Percentiles rank a stretch among this genome's conserved stretches.
phyloP scores from a whole-genome alignment of 1,284 basidiomycete genomes.

The Pulveroboletus sp. region DNA sequence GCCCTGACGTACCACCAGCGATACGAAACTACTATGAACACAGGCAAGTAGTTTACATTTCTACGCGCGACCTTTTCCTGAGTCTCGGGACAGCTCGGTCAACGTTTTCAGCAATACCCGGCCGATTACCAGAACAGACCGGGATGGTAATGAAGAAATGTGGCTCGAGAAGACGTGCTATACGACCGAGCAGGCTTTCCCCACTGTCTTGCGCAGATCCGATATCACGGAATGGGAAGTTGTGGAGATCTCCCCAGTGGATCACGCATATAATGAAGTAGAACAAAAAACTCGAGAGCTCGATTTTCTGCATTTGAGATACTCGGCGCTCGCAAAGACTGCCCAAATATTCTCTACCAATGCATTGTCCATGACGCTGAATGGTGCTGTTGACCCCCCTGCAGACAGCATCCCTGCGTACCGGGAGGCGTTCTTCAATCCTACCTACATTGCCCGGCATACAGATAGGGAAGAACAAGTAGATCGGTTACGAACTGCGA shows the following conservation, averaged over 20 bases:
- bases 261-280: constrained; percentile 82
- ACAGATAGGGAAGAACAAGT: constrained; percentile 73
- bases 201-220: constrained; percentile 87
- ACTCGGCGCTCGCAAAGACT: constrained; percentile 77
- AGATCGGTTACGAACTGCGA: constrained; percentile 68
- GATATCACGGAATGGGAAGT: constrained; percentile 80
- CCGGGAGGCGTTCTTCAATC: constrained; percentile 74
- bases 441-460: constrained; percentile 68
- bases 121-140: constrained; percentile 60
- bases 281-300: constrained; percentile 79
- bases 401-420: constrained; percentile 80
- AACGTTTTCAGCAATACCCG: constrained; percentile 81
- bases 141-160: constrained; percentile 67
- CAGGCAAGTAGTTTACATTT: constrained; percentile 47
- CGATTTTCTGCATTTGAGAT: constrained; percentile 67
- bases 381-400: constrained; percentile 81
- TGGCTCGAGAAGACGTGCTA: constrained; percentile 91
- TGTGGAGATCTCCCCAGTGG: constrained; percentile 84
- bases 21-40: constrained; percentile 89
- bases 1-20: constrained; percentile 79
- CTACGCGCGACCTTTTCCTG: background rate
- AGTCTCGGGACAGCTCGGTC: constrained; percentile 57
- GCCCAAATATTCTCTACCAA: constrained; percentile 76
- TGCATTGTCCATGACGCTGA: constrained; percentile 84
- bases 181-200: constrained; percentile 88